Evolutionary conservation across 139 green algal genomes (phyloP).

Genomic region (Zygnema circumcarinatum): DNA sequence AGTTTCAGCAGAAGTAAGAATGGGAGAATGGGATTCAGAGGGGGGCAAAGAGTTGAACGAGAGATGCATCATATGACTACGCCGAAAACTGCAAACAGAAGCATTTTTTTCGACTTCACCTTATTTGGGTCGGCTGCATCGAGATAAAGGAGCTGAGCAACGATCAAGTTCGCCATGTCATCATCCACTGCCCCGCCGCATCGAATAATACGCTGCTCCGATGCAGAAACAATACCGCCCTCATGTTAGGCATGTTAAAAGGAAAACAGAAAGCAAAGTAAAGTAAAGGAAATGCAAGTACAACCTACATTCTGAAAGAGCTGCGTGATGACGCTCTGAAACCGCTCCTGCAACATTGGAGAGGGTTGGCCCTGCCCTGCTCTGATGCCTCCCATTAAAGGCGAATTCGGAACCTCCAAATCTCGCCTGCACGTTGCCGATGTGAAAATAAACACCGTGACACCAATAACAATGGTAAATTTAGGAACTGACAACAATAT

Average conservation of each 20-base stretch:
- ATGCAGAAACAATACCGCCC: not conserved
- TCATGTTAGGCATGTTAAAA: not conserved
- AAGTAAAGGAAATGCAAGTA: not conserved
- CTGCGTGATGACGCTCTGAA: slow-evolving; percentile 95
- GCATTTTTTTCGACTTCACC: too few species aligned
- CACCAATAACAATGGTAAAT: slow-evolving; percentile 2
- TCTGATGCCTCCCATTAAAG: slow-evolving; percentile 10
- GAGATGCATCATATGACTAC: too few species aligned
- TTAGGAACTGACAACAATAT: not conserved
- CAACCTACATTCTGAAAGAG: slow-evolving; percentile 91
- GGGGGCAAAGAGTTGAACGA: too few species aligned
- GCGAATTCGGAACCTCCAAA: slow-evolving; percentile 35
- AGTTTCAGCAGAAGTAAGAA: not conserved
- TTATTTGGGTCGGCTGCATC: slow-evolving; percentile 81
- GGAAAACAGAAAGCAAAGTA: not conserved
- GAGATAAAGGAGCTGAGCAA: slow-evolving; percentile 96
- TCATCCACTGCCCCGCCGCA: slow-evolving; percentile 97
- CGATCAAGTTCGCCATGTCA: slow-evolving; percentile 98
- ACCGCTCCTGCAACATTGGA: slow-evolving; percentile 93
- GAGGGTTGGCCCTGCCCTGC: slow-evolving; percentile 73
- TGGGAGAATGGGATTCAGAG: too few species aligned
- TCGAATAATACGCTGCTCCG: slow-evolving; percentile 83
- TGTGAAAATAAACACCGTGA: not conserved
- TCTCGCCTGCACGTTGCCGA: slow-evolving; percentile 17
- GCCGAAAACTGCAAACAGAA: too few species aligned